phyloP scores from a whole-genome alignment of 2,329 filamentous ascomycete species.

The Pseudogymnoascus sp. region DNA sequence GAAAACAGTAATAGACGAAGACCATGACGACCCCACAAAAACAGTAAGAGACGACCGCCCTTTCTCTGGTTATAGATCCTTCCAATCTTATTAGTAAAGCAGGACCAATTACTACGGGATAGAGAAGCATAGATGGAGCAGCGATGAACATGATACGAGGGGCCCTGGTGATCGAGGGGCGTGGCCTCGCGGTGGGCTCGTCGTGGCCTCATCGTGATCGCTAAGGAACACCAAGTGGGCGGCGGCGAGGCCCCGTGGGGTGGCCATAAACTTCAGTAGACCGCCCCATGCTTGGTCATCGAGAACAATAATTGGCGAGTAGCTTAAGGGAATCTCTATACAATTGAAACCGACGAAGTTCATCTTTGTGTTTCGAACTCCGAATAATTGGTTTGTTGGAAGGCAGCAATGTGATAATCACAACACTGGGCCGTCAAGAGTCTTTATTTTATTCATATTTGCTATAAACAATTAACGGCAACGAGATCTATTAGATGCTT shows the following conservation, averaged over 20 bases:
- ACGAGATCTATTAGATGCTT: background rate
- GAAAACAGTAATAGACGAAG: background rate
- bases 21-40: background rate
- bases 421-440: background rate
- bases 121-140: background rate
- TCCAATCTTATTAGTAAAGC: background rate
- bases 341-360: background rate
- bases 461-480: background rate
- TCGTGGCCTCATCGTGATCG: background rate
- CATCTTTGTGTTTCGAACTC: background rate
- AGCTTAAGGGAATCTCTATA: background rate
- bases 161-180: too few species aligned
- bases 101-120: background rate
- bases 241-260: background rate
- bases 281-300: background rate
- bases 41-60: background rate
- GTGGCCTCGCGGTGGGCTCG: too few species aligned
- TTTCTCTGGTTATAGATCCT: background rate
- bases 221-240: background rate
- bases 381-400: background rate
- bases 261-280: background rate
- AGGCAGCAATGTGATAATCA: background rate
- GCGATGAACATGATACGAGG: background rate
- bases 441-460: background rate
- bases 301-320: background rate